Evolutionary conservation across 805 yeast species (phyloP), one percentile per base, ranked within the genome.

Genomic region (Teunomyces pallodes): DNA sequence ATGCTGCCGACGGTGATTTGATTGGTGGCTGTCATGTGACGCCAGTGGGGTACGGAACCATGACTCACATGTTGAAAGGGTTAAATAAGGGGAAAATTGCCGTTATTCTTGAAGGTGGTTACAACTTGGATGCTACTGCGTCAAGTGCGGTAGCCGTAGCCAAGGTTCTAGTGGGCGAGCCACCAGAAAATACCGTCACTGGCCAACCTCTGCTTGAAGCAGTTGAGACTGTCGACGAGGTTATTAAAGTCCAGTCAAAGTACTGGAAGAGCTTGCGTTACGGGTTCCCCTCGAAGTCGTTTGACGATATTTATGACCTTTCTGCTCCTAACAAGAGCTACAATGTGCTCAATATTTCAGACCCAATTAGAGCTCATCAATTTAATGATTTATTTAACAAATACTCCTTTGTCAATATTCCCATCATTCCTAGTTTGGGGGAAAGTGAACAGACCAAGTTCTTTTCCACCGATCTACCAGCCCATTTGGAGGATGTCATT

Each of bases 1-100:
- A 94, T 70, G 99, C 99, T 16, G 99, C 99, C 1, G 96, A 89
- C 59, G 98, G 98, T 50, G 99, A 94, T 67, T 85, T 90, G 49
- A 88, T 94, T 53, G 99, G 99, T 9, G 96, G 92, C 42, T 94
- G 97, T 65, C 95, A 89, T 64, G 96, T 94, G 1, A 79, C 96
- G 0, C 99, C 99, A 1, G 86, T 90, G 33, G 96, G 97, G 10
- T 94, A 94, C 64, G 97, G 96, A 7, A 91, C 90, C 54, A 90
- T 94, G 97, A 88, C 97, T 3, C 96, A 90, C 61, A 77, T 84
- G 83, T 74, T 94, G 54, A 91, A 91, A 67, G 82, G 89, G 35
- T 70, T 94, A 39, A 97, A 97, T 2, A 80, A 80, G 57, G 99
- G 99, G 2, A 89, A 87, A 56, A 62, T 94, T 41, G 87, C 95